Evolutionary conservation across 331 rosid genomes (phyloP), one percentile per base, ranked within the genome.

Genomic region (Cydonia oblonga): DNA sequence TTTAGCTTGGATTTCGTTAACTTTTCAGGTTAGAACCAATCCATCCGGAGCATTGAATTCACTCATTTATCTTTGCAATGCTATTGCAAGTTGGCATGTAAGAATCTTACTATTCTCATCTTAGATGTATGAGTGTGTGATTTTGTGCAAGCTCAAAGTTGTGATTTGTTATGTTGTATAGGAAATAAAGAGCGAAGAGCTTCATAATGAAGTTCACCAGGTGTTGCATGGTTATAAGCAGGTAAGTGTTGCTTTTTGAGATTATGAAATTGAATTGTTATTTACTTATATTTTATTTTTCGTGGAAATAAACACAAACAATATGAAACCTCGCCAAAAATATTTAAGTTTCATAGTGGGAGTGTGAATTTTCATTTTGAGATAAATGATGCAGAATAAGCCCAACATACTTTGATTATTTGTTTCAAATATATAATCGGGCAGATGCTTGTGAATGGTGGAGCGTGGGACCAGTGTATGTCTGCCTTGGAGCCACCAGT

Each of bases 51-150:
- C 93, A 75, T 62, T 95, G 72, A 87, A 85, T 75, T 95, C 97
- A 7, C 88, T 95, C 54, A 76, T 87, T 63, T 82, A 73, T 78
- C 80, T 95, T 87, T 95, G 96, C 86, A 87, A 84, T 85, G 99
- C 99, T 46, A 88, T 95, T 81, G 99, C 97, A 73, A 95, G 99
- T 87, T 95, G 99, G 99, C 91, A 95, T 77, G 99, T 95, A 90
- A 82, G 99, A 74, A 72, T 75, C 25, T 69, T 66, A 18, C 25
- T 42, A 22, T 51, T 18, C 26, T 63, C 69, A 54, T 68, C 44
- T 33, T 23, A 58, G 72, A 40, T 75, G 53, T 56, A 63, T 28
- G 30, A 28, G 61, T 26, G 30, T 64, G 10, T 52, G 13, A 70
- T 73, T 81, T 63, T 49, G 32, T 15, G 54, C 79, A 78, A 69